Conservation (phyloP, 192 early-diverging fungal species). For the Podila clonocystis region DNA sequence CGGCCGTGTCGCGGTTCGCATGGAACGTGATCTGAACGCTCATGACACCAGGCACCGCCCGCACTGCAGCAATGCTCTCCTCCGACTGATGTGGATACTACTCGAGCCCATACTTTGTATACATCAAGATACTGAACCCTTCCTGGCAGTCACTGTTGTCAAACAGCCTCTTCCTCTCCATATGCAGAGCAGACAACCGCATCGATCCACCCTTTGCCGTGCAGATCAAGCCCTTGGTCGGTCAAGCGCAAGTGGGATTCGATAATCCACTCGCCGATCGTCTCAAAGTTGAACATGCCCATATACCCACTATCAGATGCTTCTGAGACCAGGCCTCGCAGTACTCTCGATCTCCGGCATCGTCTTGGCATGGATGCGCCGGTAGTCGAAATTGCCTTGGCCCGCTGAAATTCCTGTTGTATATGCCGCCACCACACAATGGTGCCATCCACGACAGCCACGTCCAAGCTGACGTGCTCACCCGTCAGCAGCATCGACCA, state of each 20-base stretch:
- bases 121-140: conserved; percentile 3
- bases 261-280: conserved; percentile 5
- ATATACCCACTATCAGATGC: conserved; percentile 6
- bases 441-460: background rate
- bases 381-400: conserved; percentile 1
- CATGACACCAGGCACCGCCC: background rate
- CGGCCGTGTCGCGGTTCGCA: background rate
- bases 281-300: conserved; percentile 12
- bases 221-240: conserved; percentile 7
- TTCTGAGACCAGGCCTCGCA: conserved; percentile 3
- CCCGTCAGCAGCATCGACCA: conserved; percentile 4
- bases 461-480: conserved; percentile 7
- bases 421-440: conserved; percentile 6
- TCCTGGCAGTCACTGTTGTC: background rate
- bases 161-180: background rate
- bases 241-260: conserved; percentile 8
- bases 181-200: conserved; percentile 5
- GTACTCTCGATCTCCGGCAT: conserved; percentile 12
- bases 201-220: conserved; percentile 4
- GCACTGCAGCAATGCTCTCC: background rate
- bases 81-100: background rate
- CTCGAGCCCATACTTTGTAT: background rate
- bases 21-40: conserved; percentile 6
- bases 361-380: conserved; percentile 1
- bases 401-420: background rate